These are phyloP conservation scores for Mycena rebaudengoi DNA, from an alignment of 768 basidiomycete species.

Conservation along the genomic window DNA sequence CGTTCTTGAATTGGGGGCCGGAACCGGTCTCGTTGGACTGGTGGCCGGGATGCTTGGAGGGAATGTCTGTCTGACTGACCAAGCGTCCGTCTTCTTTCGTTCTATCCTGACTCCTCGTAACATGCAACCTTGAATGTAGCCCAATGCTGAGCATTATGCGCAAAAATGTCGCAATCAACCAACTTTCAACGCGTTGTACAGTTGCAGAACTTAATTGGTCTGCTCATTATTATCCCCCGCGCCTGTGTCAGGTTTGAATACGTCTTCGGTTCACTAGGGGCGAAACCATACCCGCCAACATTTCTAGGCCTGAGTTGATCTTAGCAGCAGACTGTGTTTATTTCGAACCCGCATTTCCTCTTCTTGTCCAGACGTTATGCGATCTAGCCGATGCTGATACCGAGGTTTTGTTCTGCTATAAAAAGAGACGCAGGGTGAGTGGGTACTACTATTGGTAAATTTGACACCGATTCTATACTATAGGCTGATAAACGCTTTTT, in stretches of 20 bases:
- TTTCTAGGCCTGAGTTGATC: conserved; percentile 68
- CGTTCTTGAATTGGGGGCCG: conserved; percentile 87
- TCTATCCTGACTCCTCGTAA: conserved; percentile 16
- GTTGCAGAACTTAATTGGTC: conserved; percentile 88
- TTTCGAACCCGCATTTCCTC: conserved; percentile 91
- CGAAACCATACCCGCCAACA: conserved; percentile 54
- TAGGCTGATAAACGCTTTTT: conserved; percentile 94
- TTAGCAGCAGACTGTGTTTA: conserved; percentile 96
- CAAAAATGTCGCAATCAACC: conserved; percentile 75
- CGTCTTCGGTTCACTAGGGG: conserved; percentile 61
- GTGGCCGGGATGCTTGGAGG: conserved; percentile 75
- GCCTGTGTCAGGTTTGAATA: background rate
- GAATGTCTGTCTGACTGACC: conserved; percentile 87
- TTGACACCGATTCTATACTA: background rate
- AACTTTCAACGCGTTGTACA: conserved; percentile 55
- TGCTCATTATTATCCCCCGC: conserved; percentile 32
- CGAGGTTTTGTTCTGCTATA: conserved; percentile 91
- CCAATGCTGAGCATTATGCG: conserved; percentile 82
- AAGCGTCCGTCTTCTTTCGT: conserved; percentile 69
- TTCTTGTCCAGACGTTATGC: conserved; percentile 81
- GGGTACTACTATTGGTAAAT: background rate
- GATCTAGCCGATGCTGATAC: conserved; percentile 59
- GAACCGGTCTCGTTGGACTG: conserved; percentile 93
- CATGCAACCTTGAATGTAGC: conserved; percentile 48
- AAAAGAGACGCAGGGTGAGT: conserved; percentile 87